Evolutionary conservation across 306 rosid species (phyloP).

Genomic region (Vachellia collinsii): DNA sequence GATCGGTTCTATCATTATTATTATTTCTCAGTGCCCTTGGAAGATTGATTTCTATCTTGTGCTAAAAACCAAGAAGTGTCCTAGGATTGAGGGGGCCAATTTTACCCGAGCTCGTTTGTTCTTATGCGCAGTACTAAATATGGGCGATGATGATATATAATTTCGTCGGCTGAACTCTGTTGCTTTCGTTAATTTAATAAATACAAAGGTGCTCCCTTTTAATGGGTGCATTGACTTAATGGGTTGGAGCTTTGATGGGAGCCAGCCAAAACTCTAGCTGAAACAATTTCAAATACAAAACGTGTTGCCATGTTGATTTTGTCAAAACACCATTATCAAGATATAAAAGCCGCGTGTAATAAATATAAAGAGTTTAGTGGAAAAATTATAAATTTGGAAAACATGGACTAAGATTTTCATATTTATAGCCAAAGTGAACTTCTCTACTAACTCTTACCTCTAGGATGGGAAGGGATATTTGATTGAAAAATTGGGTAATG

Average conservation of each 20-base stretch:
- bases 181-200: constrained; percentile 34
- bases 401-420: too few relatives aligned
- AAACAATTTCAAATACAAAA: constrained; percentile 25
- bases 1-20: not conserved
- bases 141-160: constrained; percentile 9
- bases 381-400: too few relatives aligned
- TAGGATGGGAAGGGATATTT: too few relatives aligned
- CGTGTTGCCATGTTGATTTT: too few relatives aligned
- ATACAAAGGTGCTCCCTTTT: constrained; percentile 41
- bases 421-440: too few relatives aligned
- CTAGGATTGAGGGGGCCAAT: not conserved
- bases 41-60: not conserved
- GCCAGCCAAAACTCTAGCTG: constrained; percentile 42
- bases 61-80: not conserved
- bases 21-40: not conserved
- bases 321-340: too few relatives aligned
- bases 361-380: too few relatives aligned
- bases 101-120: not conserved
- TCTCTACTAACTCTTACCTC: too few relatives aligned
- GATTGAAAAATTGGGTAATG: too few relatives aligned
- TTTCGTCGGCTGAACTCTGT: not conserved
- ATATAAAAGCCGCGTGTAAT: too few relatives aligned
- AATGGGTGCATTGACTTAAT: constrained; percentile 26
- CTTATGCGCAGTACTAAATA: not conserved
- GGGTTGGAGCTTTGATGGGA: constrained; percentile 37